These are phyloP conservation scores for Amphibolis antarctica DNA, from an alignment of 106 monocot species.

Conservation along the genomic window DNA sequence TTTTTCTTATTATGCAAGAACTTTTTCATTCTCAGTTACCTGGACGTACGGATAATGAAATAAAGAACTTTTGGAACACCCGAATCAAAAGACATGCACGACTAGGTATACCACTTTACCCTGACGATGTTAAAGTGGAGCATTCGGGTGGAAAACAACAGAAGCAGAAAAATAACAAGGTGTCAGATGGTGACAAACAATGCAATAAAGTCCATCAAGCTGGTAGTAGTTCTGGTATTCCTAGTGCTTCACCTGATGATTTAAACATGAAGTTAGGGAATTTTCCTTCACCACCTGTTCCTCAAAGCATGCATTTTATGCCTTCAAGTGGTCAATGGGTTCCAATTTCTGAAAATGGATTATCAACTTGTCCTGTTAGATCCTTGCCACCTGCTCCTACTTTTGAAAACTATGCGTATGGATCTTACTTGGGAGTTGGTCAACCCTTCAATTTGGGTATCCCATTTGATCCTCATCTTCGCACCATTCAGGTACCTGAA, in stretches of 20 bases:
- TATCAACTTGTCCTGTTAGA: constrained; percentile 2
- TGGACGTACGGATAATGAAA: constrained; percentile 31
- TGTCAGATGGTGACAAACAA: neutral
- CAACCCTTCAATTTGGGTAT: constrained; percentile 19
- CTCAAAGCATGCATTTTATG: neutral
- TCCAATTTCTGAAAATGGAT: constrained; percentile 3
- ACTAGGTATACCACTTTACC: constrained; percentile 14
- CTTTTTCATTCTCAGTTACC: constrained; percentile 10
- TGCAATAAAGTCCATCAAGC: neutral
- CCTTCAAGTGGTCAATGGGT: neutral
- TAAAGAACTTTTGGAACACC: constrained; percentile 29
- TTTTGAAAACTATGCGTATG: constrained; percentile 9
- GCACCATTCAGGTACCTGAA: constrained; percentile 1
- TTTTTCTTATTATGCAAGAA: neutral
- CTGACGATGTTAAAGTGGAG: neutral
- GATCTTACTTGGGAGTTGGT: constrained; percentile 11
- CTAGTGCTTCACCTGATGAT: neutral
- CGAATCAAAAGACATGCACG: constrained; percentile 16
- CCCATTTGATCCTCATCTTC: constrained; percentile 28
- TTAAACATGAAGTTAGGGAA: neutral
- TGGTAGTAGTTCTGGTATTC: neutral
- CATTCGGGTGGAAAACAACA: neutral
- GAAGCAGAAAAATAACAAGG: neutral
- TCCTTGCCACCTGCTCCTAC: constrained; percentile 3
- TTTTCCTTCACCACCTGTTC: neutral